Evolutionary conservation across 139 green algal species (phyloP).

Genomic region (Spirogloea muscicola): DNA sequence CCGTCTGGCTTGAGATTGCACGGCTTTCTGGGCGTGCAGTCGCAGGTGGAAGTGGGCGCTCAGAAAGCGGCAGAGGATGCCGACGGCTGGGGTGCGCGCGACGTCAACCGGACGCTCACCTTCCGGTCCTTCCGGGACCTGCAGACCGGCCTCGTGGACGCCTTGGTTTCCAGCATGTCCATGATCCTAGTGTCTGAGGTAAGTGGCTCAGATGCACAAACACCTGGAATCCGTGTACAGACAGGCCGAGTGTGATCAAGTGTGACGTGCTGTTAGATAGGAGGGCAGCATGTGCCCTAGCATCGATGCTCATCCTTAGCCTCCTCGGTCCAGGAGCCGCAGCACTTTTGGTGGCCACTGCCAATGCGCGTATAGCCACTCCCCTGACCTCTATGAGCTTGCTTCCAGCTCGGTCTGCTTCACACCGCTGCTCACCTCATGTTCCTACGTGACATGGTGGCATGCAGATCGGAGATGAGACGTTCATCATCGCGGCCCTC

Average conservation of each 20-base stretch:
- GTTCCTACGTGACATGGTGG: neutral
- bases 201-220: neutral
- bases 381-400: neutral
- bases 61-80: too few species aligned
- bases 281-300: neutral
- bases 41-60: too few species aligned
- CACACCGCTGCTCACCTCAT: neutral
- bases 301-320: neutral
- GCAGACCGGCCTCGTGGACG: constrained; percentile 13
- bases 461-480: constrained; percentile 57
- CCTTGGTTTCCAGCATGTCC: constrained; percentile 24
- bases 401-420: neutral
- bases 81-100: too few species aligned
- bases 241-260: neutral
- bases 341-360: neutral
- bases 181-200: constrained; percentile 44
- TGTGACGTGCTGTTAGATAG: neutral
- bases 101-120: too few species aligned
- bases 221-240: neutral
- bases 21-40: too few species aligned
- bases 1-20: too few species aligned
- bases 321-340: neutral
- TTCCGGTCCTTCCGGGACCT: too few species aligned
- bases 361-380: neutral
- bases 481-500: constrained; percentile 62